These are phyloP conservation scores for Aristolochia contorta DNA, from an alignment of 164 flowering plant species.

Conservation along the genomic window DNA sequence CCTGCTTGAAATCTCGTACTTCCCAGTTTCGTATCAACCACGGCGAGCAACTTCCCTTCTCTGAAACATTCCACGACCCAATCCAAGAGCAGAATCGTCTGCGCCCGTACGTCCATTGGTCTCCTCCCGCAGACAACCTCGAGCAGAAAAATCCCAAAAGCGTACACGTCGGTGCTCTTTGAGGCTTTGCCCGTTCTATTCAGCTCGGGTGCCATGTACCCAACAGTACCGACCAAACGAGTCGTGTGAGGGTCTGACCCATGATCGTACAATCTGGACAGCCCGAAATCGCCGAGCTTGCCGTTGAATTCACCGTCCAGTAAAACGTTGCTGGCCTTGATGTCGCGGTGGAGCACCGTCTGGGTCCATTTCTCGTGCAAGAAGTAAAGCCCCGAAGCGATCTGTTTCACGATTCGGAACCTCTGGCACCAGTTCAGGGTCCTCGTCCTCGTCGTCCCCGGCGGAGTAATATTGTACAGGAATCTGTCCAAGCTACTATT, in stretches of 20 bases:
- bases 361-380: slow-evolving; percentile 13
- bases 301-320: slow-evolving; percentile 10
- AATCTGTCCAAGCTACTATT: slow-evolving; percentile 13
- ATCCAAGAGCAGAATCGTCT: neutral
- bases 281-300: slow-evolving; percentile 12
- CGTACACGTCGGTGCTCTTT: slow-evolving; percentile 8
- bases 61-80: slow-evolving; percentile 8
- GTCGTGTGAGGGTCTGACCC: slow-evolving; percentile 8
- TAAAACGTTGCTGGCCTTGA: slow-evolving; percentile 14
- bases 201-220: slow-evolving; percentile 12
- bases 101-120: slow-evolving; percentile 2
- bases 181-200: slow-evolving; percentile 1
- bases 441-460: no score
- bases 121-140: slow-evolving; percentile 10
- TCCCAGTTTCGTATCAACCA: slow-evolving; percentile 3
- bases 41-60: slow-evolving; percentile 1
- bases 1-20: neutral
- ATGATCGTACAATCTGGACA: slow-evolving; percentile 11
- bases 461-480: slow-evolving; percentile 1
- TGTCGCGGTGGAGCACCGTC: slow-evolving; percentile 10
- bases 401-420: slow-evolving; percentile 4
- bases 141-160: slow-evolving; percentile 10
- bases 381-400: slow-evolving; percentile 10
- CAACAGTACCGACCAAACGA: slow-evolving; percentile 6
- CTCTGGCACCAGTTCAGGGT: slow-evolving; percentile 6